These are phyloP conservation scores for Leccinum disarticulatum DNA, from an alignment of 768 basidiomycete species.

Conservation along the genomic window DNA sequence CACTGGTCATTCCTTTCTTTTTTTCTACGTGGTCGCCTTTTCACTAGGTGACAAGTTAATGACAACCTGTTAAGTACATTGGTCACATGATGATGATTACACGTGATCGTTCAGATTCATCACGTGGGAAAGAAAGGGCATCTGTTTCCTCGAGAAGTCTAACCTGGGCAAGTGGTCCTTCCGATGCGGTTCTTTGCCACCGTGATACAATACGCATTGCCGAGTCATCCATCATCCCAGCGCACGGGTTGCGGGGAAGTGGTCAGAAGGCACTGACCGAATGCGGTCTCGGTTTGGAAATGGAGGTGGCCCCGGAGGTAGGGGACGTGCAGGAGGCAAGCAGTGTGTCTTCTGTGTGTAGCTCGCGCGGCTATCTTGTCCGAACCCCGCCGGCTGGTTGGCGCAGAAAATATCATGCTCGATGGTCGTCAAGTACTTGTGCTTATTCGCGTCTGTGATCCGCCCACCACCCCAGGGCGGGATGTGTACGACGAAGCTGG, in stretches of 20 bases:
- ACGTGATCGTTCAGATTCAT: conserved; percentile 23
- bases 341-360: conserved; percentile 1
- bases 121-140: conserved; percentile 23
- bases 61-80: neutral
- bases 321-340: conserved; percentile 5
- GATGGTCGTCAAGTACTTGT: conserved; percentile 3
- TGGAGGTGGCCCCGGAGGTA: conserved; percentile 7
- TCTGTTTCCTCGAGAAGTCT: conserved; percentile 4
- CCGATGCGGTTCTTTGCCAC: conserved; percentile 4
- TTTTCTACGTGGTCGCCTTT: conserved; percentile 10
- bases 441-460: conserved; percentile 13
- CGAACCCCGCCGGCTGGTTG: conserved; percentile 2
- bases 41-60: conserved; percentile 8
- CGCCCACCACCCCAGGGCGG: neutral
- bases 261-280: conserved; percentile 1
- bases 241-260: neutral
- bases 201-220: conserved; percentile 1
- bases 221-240: neutral
- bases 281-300: neutral
- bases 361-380: conserved; percentile 4
- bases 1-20: conserved; percentile 4
- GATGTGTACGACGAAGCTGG: neutral
- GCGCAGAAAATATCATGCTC: neutral
- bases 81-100: neutral
- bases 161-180: conserved; percentile 5